phyloP scores from a whole-genome alignment of 805 yeast genomes.

The Lachancea fermentati region DNA sequence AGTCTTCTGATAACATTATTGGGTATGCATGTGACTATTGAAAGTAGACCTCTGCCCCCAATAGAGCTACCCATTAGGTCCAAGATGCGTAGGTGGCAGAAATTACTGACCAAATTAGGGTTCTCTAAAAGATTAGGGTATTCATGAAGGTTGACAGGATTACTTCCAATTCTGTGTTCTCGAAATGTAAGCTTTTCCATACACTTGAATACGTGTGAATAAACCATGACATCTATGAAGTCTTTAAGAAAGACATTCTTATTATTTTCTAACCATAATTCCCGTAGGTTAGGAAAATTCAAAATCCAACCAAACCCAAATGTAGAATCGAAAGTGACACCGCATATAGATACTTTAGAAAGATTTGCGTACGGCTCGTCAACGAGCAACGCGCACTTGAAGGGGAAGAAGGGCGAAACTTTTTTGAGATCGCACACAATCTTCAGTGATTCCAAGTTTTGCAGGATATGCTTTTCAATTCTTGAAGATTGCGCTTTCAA shows the following conservation, averaged over 20 bases:
- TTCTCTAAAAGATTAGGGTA: slow-evolving; percentile 9
- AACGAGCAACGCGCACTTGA: slow-evolving; percentile 9
- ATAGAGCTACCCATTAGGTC: slow-evolving; percentile 31
- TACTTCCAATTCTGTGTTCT: slow-evolving; percentile 13
- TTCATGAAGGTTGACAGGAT: slow-evolving; percentile 4
- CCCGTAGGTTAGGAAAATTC: slow-evolving; percentile 17
- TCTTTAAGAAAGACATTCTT: slow-evolving; percentile 15
- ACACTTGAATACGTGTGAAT: slow-evolving; percentile 13
- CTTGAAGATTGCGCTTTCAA: neutral
- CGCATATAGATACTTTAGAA: slow-evolving; percentile 17
- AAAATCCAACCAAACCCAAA: slow-evolving; percentile 20
- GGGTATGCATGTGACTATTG: slow-evolving; percentile 13
- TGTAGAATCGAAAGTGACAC: slow-evolving; percentile 14
- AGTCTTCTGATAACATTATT: slow-evolving; percentile 11
- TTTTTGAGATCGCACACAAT: slow-evolving; percentile 21
- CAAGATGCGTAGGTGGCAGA: slow-evolving; percentile 14
- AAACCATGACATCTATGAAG: slow-evolving; percentile 15
- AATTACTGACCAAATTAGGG: slow-evolving; percentile 14
- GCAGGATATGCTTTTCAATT: neutral
- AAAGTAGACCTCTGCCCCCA: slow-evolving; percentile 20
- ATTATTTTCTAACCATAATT: slow-evolving; percentile 30
- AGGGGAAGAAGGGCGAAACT: slow-evolving; percentile 14
- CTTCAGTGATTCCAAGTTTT: slow-evolving; percentile 16
- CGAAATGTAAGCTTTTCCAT: slow-evolving; percentile 26
- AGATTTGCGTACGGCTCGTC: slow-evolving; percentile 10